These are phyloP conservation scores for Kalmusia sp. DNA, from an alignment of 2,329 filamentous ascomycete genomes.

Conservation along the genomic window DNA sequence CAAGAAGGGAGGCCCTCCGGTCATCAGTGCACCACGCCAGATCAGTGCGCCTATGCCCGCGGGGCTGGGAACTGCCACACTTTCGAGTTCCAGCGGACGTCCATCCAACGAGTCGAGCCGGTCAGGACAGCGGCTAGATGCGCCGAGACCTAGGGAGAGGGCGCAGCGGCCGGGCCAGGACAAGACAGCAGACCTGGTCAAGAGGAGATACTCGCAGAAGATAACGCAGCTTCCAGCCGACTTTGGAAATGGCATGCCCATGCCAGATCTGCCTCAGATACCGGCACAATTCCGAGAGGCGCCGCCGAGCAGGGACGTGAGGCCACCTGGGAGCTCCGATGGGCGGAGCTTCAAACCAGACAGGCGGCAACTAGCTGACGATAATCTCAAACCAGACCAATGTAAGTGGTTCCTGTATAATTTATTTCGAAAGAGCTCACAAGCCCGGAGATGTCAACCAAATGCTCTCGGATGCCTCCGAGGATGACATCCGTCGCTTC, in stretches of 20 bases:
- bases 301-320: conserved; percentile 52
- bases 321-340: conserved; percentile 56
- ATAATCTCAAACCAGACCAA: conserved; percentile 78
- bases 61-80: conserved; percentile 33
- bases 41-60: conserved; percentile 54
- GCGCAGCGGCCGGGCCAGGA: conserved; percentile 48
- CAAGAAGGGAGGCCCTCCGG: conserved; percentile 58
- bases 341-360: conserved; percentile 73
- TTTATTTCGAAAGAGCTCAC: conserved; percentile 6
- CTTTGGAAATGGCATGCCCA: conserved; percentile 70
- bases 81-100: conserved; percentile 43
- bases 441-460: conserved; percentile 63
- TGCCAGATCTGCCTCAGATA: conserved; percentile 67
- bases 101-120: conserved; percentile 46
- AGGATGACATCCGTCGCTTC: conserved; percentile 84
- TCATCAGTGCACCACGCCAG: conserved; percentile 63
- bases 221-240: conserved; percentile 80
- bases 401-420: conserved; percentile 58
- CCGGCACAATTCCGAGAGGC: conserved; percentile 65
- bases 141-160: conserved; percentile 48
- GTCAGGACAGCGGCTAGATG: conserved; percentile 40
- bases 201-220: conserved; percentile 90
- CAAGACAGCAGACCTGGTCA: conserved; percentile 82
- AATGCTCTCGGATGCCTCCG: conserved; percentile 82
- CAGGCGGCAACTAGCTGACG: conserved; percentile 78